Evolutionary conservation across 2,329 filamentous ascomycete genomes (phyloP).

Genomic region (Alternaria consortialis): DNA sequence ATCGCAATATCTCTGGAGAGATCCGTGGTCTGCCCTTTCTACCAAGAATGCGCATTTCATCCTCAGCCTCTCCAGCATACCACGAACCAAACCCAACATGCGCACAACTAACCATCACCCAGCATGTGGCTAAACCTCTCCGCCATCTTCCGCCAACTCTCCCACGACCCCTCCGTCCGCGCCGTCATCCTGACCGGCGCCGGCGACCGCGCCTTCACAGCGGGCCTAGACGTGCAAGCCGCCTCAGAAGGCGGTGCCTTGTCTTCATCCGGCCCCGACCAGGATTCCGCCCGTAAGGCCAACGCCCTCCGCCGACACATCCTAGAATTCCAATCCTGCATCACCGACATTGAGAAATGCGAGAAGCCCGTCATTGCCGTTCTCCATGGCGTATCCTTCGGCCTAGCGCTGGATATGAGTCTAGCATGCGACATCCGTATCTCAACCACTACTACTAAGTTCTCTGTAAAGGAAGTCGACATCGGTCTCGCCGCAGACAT

Average conservation of each 20-base stretch:
- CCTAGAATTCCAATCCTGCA: slow-evolving; percentile 79
- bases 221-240: slow-evolving; percentile 82
- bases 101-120: background rate
- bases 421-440: slow-evolving; percentile 76
- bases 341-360: slow-evolving; percentile 81
- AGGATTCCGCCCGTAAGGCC: slow-evolving; percentile 69
- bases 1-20: background rate
- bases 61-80: no score
- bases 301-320: slow-evolving; percentile 70
- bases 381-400: slow-evolving; percentile 49
- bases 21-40: accelerated
- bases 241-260: slow-evolving; percentile 65
- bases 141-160: slow-evolving; percentile 75
- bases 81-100: background rate
- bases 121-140: slow-evolving; percentile 88
- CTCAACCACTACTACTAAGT: slow-evolving; percentile 65
- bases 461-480: slow-evolving; percentile 83
- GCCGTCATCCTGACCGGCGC: slow-evolving; percentile 81
- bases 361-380: slow-evolving; percentile 70
- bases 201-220: slow-evolving; percentile 84
- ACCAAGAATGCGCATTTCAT: background rate
- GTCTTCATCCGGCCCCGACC: slow-evolving; percentile 32
- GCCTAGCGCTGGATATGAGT: slow-evolving; percentile 60
- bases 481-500: slow-evolving; percentile 83
- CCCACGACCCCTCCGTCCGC: slow-evolving; percentile 75